phyloP scores from a whole-genome alignment of 306 rosid genomes.

The Senna siamea region DNA sequence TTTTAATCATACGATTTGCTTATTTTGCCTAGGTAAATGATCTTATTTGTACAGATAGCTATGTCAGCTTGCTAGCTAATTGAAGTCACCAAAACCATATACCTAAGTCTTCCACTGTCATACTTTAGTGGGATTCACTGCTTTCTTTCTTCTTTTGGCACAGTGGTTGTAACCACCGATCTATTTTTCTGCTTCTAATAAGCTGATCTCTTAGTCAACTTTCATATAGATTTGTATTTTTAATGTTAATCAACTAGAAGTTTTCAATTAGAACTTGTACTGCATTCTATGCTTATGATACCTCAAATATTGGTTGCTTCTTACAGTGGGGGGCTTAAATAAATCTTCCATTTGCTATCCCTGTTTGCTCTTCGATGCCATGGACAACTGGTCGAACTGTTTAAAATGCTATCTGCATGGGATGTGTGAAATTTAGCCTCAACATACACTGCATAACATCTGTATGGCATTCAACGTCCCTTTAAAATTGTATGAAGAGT shows the following conservation, averaged over 20 bases:
- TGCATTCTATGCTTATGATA: not conserved
- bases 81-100: slow-evolving; percentile 15
- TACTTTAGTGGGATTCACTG: not conserved
- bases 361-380: not conserved
- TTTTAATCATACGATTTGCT: not conserved
- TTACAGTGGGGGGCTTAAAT: not conserved
- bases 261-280: not conserved
- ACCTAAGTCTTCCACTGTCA: not conserved
- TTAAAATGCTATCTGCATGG: not conserved
- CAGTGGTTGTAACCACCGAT: not conserved
- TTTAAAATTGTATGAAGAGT: not conserved
- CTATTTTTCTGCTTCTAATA: not conserved
- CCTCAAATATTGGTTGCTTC: not conserved
- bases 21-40: slow-evolving; percentile 9
- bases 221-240: not conserved
- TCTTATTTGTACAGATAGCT: slow-evolving; percentile 22
- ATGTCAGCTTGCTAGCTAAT: slow-evolving; percentile 26
- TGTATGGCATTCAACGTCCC: not conserved
- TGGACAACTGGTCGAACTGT: not conserved
- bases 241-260: slow-evolving; percentile 1
- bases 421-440: not conserved
- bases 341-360: not conserved
- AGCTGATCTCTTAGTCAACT: not conserved
- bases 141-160: not conserved
- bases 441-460: not conserved